Conservation (phyloP, 1,284 basidiomycete genomes). For the Heterobasidion parviporum region DNA sequence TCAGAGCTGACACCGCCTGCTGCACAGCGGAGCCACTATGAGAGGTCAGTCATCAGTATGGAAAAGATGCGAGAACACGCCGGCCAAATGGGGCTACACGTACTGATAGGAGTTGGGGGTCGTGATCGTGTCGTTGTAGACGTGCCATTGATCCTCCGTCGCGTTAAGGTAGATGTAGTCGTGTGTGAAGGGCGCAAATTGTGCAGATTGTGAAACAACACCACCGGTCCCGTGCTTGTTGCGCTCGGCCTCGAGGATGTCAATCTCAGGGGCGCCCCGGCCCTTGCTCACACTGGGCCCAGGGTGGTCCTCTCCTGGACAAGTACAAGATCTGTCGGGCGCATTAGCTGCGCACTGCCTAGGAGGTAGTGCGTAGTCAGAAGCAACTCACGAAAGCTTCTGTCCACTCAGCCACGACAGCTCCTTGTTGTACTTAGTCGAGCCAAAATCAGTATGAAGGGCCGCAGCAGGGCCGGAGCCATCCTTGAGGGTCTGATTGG, state of each 20-base stretch:
- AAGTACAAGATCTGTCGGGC: slow-evolving; percentile 58
- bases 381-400: slow-evolving; percentile 29
- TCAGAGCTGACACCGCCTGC: slow-evolving; percentile 49
- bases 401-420: slow-evolving; percentile 43
- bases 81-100: slow-evolving; percentile 4
- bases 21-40: slow-evolving; percentile 27
- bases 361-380: not conserved
- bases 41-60: not conserved
- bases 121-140: slow-evolving; percentile 28
- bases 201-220: slow-evolving; percentile 54
- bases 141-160: slow-evolving; percentile 33
- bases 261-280: slow-evolving; percentile 81
- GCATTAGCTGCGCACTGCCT: not conserved
- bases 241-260: slow-evolving; percentile 68
- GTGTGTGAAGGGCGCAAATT: slow-evolving; percentile 60
- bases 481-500: slow-evolving; percentile 61
- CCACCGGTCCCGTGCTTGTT: slow-evolving; percentile 41
- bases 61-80: not conserved
- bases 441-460: slow-evolving; percentile 35
- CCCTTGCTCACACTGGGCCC: slow-evolving; percentile 62
- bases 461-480: slow-evolving; percentile 40
- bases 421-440: slow-evolving; percentile 33
- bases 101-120: slow-evolving; percentile 23
- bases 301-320: slow-evolving; percentile 74
- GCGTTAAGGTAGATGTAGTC: slow-evolving; percentile 40